Evolutionary conservation across 2,329 filamentous ascomycete genomes (phyloP), one percentile per base, ranked within the genome.

Genomic region (Sarocladium oryzae): DNA sequence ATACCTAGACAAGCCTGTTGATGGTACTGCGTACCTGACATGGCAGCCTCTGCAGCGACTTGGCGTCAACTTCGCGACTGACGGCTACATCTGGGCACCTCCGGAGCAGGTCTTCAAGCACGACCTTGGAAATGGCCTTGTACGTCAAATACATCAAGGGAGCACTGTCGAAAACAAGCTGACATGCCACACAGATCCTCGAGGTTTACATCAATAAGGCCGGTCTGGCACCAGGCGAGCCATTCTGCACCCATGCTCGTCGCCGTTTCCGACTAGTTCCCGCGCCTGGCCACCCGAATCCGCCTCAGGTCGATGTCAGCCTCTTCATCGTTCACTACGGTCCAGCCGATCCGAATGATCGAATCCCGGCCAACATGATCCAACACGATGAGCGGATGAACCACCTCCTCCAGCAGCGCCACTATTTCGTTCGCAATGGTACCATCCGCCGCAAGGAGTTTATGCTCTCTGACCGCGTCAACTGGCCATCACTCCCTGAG

Each of bases 311-410:
- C 45, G 91, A 97, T 64, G 82, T 88, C 23, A 86, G 84, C 53
- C 76, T 97, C 15, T 97, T 90, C 86, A 84, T 99, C 51, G 82
- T 96, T 26, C 91, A 96, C 70, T 97, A 96, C 66, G 84, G 86
- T 32, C 84, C 85, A 52, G 79, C 88, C 7, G 86, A 93, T 35
- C 82, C 81, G 43, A 79, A 81, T 52, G 85, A 92, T 56, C 81
- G 87, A 54, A 75, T 95, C 30, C 87, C 88, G 1, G 77, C 82
- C 18, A 78, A 78, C 35, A 76, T 83, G 57, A 79, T 92, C 16
- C 84, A 81, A 0, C 75, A 85, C 52, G 76, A 82, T 37, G 76
- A 79, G 45, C 81, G 82, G 24, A 74, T 79, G 38, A 82, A 84
- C 54, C 67, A 73, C 45, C 75, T 78, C 15, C 74, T 89, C 64